Conservation (phyloP, 2,329 filamentous ascomycete species). For the Ilyonectria destructans region DNA sequence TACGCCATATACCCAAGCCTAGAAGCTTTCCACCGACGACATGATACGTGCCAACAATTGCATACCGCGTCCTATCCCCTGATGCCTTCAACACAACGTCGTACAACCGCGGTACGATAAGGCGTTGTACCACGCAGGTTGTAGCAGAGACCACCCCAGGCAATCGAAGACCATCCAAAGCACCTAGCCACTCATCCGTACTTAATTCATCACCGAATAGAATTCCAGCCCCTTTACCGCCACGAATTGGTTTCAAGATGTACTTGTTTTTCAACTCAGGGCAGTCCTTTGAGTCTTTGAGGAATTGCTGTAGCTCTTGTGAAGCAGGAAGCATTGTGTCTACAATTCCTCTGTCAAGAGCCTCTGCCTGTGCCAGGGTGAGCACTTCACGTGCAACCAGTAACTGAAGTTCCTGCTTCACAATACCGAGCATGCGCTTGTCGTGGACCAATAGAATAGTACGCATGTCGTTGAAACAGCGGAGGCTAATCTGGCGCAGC, state of each 20-base stretch:
- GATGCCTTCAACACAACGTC: conserved; percentile 51
- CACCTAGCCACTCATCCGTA: conserved; percentile 49
- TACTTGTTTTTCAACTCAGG: conserved; percentile 47
- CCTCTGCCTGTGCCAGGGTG: conserved; percentile 46
- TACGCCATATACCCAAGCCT: conserved; percentile 54
- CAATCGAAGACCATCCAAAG: conserved; percentile 39
- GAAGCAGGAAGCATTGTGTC: conserved; percentile 56
- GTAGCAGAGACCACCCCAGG: conserved; percentile 22
- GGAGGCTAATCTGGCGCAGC: conserved; percentile 54
- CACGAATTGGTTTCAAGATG: conserved; percentile 58
- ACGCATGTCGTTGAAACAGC: conserved; percentile 60
- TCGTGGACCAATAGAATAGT: conserved; percentile 60
- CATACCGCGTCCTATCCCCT: conserved; percentile 45
- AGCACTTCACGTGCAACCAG: conserved; percentile 49
- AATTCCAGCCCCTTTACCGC: conserved; percentile 59
- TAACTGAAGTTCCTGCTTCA: conserved; percentile 53
- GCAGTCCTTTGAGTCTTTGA: conserved; percentile 26
- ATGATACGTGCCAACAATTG: conserved; percentile 56
- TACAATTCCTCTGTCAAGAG: conserved; percentile 49
- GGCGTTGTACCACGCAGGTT: conserved; percentile 52
- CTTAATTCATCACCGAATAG: conserved; percentile 57
- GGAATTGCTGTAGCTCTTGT: conserved; percentile 42
- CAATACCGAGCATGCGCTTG: conserved; percentile 60
- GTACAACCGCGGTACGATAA: conserved; percentile 52
- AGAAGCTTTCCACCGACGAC: conserved; percentile 48